Evolutionary conservation across 129 eudicot species (phyloP).

Genomic region (Flaveria sonorensis): DNA sequence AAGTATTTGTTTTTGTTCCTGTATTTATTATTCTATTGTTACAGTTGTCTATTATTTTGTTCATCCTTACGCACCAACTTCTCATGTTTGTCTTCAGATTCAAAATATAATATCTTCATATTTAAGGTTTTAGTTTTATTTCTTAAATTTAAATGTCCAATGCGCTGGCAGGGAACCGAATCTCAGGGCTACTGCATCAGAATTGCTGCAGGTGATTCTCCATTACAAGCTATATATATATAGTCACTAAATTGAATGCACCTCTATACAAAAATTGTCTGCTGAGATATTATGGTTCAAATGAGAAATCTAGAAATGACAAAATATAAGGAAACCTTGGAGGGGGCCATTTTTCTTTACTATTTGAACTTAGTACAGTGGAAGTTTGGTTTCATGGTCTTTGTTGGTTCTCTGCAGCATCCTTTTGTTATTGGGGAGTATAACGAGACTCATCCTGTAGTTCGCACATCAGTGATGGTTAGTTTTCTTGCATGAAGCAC

Average conservation of each 20-base stretch:
- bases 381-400: constrained; percentile 10
- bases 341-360: constrained; percentile 11
- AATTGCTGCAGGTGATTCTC: constrained; percentile 77
- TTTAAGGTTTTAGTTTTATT: background rate
- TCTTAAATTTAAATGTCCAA: constrained; percentile 8
- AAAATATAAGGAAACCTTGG: constrained; percentile 16
- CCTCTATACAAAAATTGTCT: background rate
- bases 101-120: background rate
- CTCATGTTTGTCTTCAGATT: background rate
- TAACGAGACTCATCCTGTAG: constrained; percentile 55
- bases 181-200: constrained; percentile 77
- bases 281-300: background rate
- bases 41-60: background rate
- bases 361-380: constrained; percentile 6
- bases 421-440: constrained; percentile 83
- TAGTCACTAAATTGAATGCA: constrained; percentile 16
- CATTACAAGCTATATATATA: background rate
- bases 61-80: constrained; percentile 10
- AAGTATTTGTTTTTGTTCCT: constrained; percentile 23
- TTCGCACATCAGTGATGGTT: constrained; percentile 65
- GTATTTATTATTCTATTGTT: background rate
- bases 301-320: constrained; percentile 5
- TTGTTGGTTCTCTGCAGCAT: constrained; percentile 63
- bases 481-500: constrained; percentile 32
- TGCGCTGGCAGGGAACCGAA: constrained; percentile 75